Evolutionary conservation across 75 land plant species (phyloP), one percentile per base, ranked within the genome.

Genomic region (Sequoiadendron giganteum): DNA sequence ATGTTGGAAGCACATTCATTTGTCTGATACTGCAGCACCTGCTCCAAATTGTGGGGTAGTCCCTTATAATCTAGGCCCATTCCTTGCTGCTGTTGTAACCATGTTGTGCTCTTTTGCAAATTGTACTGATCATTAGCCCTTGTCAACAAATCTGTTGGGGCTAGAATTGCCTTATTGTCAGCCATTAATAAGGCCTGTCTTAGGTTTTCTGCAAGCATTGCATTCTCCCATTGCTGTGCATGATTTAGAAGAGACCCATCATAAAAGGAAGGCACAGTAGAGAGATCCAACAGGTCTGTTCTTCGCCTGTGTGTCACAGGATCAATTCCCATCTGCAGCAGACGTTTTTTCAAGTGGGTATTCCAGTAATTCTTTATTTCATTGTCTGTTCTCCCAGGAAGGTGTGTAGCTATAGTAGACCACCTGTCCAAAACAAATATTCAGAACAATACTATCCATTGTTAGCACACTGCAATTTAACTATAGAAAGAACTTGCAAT

Each of bases 351-450:
- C 36, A 87, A 15, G 47, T 52, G 52, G 38, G 88, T 84, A 39
- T 87, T 83, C 88, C 88, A 87, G 38, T 30, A 45, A 48, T 87
- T 87, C 55, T 87, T 87, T 6, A 87, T 79, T 38, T 87, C 88
- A 16, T 87, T 87, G 36, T 87, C 88, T 32, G 88, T 87, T 47
- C 86, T 87, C 13, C 88, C 88, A 1, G 88, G 88, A 42, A 87
- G 86, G 16, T 87, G 54, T 8, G 52, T 21, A 9, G 88, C 88
- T 38, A 87, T 87, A 1, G 85, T 48, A 14, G 88, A 78, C 88
- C 88, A 87, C 82, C 88, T 87, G 32, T 40, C 5, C n/a, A 65
- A 21, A 65, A 65, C 13, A 75, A 75, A 8, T 25, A 65, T 65
- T 65, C 14, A 72, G n/a, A 72, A 10, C 76, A 72, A 32, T 75